phyloP scores from a whole-genome alignment of 2,329 filamentous ascomycete genomes.

The Colletotrichum chrysophilum region DNA sequence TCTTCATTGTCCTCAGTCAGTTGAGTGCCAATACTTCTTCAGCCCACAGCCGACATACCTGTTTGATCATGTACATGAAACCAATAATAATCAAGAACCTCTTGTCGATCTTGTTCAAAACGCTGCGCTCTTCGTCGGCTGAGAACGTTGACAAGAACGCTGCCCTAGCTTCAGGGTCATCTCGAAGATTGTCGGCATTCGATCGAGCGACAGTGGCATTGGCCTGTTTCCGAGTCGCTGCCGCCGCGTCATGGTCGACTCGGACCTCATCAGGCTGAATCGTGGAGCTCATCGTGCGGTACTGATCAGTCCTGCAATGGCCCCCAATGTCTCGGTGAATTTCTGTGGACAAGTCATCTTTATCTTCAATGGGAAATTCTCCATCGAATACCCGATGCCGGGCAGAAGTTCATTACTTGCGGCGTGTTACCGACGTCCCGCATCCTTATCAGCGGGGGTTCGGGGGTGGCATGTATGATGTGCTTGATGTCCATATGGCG shows the following conservation, averaged over 20 bases:
- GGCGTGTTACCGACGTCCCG: background rate
- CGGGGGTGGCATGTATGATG: background rate
- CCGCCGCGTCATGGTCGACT: background rate
- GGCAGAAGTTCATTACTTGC: background rate
- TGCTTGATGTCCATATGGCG: background rate
- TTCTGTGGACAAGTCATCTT: background rate
- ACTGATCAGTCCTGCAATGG: background rate
- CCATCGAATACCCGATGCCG: background rate
- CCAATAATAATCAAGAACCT: conserved; percentile 42
- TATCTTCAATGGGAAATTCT: background rate
- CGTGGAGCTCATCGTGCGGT: background rate
- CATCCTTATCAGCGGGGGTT: background rate
- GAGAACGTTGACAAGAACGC: conserved; percentile 42
- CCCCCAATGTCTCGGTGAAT: background rate
- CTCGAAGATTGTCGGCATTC: background rate
- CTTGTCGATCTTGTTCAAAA: conserved; percentile 44
- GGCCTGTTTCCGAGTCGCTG: background rate
- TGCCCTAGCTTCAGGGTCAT: conserved; percentile 26
- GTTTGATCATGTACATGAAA: conserved; percentile 46
- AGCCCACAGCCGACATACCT: conserved; percentile 26
- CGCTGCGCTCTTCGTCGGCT: conserved; percentile 38
- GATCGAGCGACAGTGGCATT: background rate
- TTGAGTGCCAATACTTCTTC: background rate
- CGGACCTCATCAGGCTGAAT: background rate
- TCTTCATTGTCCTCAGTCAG: conserved; percentile 1